A percentile compares a stretch with the other conserved stretches of the same genome.
Evolutionary conservation across 257 asterid species (phyloP).

Genomic region (Henckelia pumila): DNA sequence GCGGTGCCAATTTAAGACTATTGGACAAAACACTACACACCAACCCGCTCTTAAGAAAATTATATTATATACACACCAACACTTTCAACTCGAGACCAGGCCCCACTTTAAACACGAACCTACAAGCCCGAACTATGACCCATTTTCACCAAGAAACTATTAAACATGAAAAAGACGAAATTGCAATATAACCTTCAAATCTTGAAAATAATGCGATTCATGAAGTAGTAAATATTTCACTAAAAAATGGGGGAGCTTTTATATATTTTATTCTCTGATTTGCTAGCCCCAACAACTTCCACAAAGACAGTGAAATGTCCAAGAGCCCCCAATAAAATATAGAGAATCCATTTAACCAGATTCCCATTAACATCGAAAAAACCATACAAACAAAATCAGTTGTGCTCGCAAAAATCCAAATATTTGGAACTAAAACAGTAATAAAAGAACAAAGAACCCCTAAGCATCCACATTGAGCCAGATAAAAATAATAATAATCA

Average conservation of each 20-base stretch:
- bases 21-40: background rate
- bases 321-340: background rate
- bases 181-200: no score
- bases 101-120: no score
- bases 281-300: background rate
- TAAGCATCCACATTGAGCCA: background rate
- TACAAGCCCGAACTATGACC: no score
- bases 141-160: no score
- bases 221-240: no score
- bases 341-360: constrained; percentile 17
- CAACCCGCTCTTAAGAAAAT: background rate
- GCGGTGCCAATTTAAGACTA: background rate
- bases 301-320: constrained; percentile 8
- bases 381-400: background rate
- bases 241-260: no score
- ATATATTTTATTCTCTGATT: background rate
- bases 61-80: background rate
- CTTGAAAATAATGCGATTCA: no score
- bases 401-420: constrained; percentile 7
- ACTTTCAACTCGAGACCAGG: background rate
- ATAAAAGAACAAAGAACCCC: background rate
- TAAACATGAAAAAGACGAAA: no score
- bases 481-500: background rate
- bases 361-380: constrained; percentile 10
- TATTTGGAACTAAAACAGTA: background rate